These are phyloP conservation scores for Solanum hybrid DNA, from an alignment of 305 asterid genomes.

Conservation along the genomic window DNA sequence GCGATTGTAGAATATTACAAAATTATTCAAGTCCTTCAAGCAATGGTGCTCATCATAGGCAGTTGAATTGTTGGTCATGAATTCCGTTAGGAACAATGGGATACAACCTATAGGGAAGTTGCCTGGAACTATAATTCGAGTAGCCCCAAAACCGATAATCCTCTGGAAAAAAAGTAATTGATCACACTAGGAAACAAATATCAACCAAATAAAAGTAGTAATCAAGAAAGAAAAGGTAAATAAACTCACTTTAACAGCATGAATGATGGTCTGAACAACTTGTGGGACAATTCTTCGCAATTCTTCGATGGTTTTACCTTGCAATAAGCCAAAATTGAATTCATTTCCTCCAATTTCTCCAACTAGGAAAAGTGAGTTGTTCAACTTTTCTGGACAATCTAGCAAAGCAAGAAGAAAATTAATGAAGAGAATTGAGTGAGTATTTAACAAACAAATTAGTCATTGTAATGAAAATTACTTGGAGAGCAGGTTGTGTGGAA, in stretches of 20 bases:
- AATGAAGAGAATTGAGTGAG: no score
- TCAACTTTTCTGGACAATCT: background rate
- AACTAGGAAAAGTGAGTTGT: slow-evolving; percentile 8
- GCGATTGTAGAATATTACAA: slow-evolving; percentile 9
- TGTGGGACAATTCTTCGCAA: background rate
- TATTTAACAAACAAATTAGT: no score
- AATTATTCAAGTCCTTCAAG: slow-evolving; percentile 10
- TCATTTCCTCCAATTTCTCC: slow-evolving; percentile 15
- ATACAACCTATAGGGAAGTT: slow-evolving; percentile 22
- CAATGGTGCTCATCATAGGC: slow-evolving; percentile 15
- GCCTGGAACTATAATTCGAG: slow-evolving; percentile 16
- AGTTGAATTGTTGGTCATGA: slow-evolving; percentile 4
- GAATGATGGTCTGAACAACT: background rate
- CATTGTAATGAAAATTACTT: background rate
- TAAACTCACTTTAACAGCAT: background rate
- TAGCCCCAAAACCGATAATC: slow-evolving; percentile 9
- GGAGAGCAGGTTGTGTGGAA: background rate
- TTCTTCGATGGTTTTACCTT: background rate
- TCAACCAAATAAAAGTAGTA: background rate
- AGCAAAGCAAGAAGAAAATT: background rate
- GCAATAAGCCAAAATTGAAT: slow-evolving; percentile 2
- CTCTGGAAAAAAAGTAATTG: background rate
- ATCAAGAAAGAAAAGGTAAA: background rate
- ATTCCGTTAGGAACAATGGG: slow-evolving; percentile 14
- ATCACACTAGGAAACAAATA: background rate